Evolutionary conservation across 331 rosid genomes (phyloP).

Genomic region (Cydonia oblonga): DNA sequence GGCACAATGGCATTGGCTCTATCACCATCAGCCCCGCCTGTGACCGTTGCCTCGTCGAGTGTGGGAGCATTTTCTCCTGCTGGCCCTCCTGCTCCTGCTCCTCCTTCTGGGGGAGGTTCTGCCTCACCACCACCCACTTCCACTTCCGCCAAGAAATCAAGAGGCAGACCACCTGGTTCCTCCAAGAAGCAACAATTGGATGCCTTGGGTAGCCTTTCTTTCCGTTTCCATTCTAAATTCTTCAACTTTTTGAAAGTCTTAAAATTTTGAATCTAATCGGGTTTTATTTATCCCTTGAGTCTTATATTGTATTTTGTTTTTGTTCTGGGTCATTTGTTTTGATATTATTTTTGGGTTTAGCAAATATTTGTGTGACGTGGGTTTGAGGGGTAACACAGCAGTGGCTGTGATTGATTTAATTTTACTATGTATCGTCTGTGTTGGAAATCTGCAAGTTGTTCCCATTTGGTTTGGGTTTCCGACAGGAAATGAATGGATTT

Average conservation of each 20-base stretch:
- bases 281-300: too few species aligned
- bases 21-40: conserved; percentile 11
- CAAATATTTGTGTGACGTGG: too few species aligned
- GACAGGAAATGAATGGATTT: background rate
- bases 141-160: conserved; percentile 31
- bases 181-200: conserved; percentile 30
- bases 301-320: too few species aligned
- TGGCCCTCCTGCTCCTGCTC: conserved; percentile 10
- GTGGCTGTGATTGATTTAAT: background rate
- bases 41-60: conserved; percentile 12
- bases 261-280: too few species aligned
- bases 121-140: conserved; percentile 16
- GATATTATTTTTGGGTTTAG: too few species aligned
- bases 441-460: background rate
- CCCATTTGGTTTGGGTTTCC: background rate
- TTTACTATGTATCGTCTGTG: background rate
- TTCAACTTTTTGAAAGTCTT: too few species aligned
- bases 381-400: background rate
- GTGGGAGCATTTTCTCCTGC: conserved; percentile 20
- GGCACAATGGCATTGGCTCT: conserved; percentile 36
- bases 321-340: too few species aligned
- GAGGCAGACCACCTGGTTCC: conserved; percentile 8
- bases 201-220: conserved; percentile 22
- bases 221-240: background rate
- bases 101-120: conserved; percentile 17